Evolutionary conservation across 1,284 basidiomycete species (phyloP), one percentile per base, ranked within the genome.

Genomic region (Testicularia cyperi): DNA sequence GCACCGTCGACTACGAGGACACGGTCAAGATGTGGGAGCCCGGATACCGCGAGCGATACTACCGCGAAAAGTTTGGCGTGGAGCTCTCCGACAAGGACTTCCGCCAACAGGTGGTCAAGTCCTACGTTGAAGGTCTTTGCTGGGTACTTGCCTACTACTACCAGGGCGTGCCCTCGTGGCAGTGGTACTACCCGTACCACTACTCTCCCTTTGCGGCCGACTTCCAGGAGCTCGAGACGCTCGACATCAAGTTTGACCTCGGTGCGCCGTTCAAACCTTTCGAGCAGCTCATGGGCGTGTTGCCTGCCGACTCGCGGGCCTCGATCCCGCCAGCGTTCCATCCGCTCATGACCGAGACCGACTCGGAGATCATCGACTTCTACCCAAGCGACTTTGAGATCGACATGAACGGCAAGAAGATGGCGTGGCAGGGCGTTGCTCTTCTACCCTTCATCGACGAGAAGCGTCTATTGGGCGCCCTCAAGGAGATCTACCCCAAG

Each of bases 391-490:
- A 87, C 15, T 99, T 99, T 77, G 84, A 92, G 67, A 88, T 98
- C 71, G 95, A 99, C 78, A 98, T 99, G 95, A 98, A 98, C 74
- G 95, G 95, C 56, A 98, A 98, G 80, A 91, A 90, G 79, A 97
- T 98, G 92, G 83, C 88, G 2, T 99, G 95, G 95, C 95, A 99
- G 78, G 95, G 95, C 46, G 91, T 99, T 34, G 92, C 92, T 0
- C 81, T 98, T 2, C 80, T 99, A 18, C 92, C 95, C 0, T 99
- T 98, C 80, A 98, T 99, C 63, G 90, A 98, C 73, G 83, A 88
- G 76, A 83, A 83, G 52, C 84, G 92, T 15, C 44, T 76, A 14
- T 60, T 76, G 39, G 84, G 83, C 19, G 90, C 92, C 2, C 90
- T 99, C 84, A 83, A 81, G 14, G 80, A 82, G 20, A 83, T 84